Base-by-base conservation (phyloP, 371 early-diverging fungal species). In the Apophysomyces sp. region DNA sequence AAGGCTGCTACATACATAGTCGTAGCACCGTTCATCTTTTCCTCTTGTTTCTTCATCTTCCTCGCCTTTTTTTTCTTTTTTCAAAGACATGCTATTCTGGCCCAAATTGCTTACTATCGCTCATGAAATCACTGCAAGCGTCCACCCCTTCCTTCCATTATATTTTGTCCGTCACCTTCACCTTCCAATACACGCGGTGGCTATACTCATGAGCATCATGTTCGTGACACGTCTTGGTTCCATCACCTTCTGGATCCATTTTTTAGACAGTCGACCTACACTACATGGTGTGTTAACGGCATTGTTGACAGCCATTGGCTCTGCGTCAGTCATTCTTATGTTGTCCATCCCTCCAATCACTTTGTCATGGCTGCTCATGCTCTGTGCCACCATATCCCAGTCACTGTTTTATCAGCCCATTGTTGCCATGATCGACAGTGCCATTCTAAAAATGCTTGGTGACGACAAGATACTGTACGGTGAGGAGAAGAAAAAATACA, bases 231-330 rank as follows among this genome's bases (percentile, higher is more conserved):
- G 68, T 28, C 26, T 65, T 2, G 64, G 69, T 0, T 63, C 74
- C 4, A 61, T 65, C 9, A 59, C 63, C 0, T 63, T 74, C 30
- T 77, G 78, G 78, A 62, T 68, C 6, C 60, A 63, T 9, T 28
- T 69, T 8, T 68, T 77, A 15, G 78, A 77, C 41, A 65, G 53
- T 41, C 55, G 64, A 49, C 62, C 70, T 8, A 29, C 63, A 13
- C 57, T 54, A n/a, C 78, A 77, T 51, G 78, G 78, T 9, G 68
- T 77, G 18, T 65, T 77, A 21, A 74, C 73, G 18, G 73, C 65
- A 34, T 59, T 77, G 18, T 39, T 77, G 39, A 77, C 78, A 11
- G 74, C 73, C 11, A 29, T 77, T 4, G 74, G 78, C 4, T 63
- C 71, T 15, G 72, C 68, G 13, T 71, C 67, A 27, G 57, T 77